Conservation (phyloP, 495 filamentous ascomycete genomes). For the Neohortaea acidophila region DNA sequence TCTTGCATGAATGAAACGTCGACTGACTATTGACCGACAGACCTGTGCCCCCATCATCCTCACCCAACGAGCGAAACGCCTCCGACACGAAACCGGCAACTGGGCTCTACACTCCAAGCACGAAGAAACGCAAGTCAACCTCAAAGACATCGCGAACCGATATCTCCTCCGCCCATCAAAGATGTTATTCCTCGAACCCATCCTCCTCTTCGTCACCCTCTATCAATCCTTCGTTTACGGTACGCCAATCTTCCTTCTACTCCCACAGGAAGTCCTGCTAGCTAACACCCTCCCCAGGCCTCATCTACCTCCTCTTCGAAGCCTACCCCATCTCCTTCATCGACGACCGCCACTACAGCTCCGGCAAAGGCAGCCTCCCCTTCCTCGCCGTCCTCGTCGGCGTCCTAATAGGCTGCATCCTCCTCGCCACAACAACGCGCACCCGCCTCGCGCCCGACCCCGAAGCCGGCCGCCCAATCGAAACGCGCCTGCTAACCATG, state of each 20-base stretch:
- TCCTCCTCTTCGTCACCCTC: constrained; percentile 37
- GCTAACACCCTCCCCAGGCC: constrained; percentile 7
- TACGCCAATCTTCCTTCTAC: neutral
- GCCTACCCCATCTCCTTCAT: constrained; percentile 25
- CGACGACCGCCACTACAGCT: constrained; percentile 21
- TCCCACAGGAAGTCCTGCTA: neutral
- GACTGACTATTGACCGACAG: constrained; percentile 55
- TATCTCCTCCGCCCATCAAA: constrained; percentile 46
- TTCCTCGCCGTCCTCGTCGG: constrained; percentile 18
- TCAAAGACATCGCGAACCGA: constrained; percentile 22
- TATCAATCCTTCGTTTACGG: constrained; percentile 29
- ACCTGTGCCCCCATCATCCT: constrained; percentile 38
- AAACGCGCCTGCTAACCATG: constrained; percentile 23
- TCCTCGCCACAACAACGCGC: constrained; percentile 6
- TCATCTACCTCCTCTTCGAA: constrained; percentile 26
- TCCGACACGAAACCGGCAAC: constrained; percentile 46
- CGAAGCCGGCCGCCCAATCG: constrained; percentile 16
- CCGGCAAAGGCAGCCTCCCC: constrained; percentile 22
- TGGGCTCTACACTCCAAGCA: constrained; percentile 41
- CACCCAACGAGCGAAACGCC: constrained; percentile 35
- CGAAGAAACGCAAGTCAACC: constrained; percentile 37
- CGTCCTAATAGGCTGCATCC: constrained; percentile 5
- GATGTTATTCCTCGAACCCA: constrained; percentile 46
- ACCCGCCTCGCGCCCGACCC: constrained; percentile 10
- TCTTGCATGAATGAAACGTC: no score